A percentile compares a stretch with the other conserved stretches of the same genome.
These are phyloP conservation scores for Sabuloglossum arenarium DNA, from an alignment of 495 filamentous ascomycete genomes.

Conservation along the genomic window DNA sequence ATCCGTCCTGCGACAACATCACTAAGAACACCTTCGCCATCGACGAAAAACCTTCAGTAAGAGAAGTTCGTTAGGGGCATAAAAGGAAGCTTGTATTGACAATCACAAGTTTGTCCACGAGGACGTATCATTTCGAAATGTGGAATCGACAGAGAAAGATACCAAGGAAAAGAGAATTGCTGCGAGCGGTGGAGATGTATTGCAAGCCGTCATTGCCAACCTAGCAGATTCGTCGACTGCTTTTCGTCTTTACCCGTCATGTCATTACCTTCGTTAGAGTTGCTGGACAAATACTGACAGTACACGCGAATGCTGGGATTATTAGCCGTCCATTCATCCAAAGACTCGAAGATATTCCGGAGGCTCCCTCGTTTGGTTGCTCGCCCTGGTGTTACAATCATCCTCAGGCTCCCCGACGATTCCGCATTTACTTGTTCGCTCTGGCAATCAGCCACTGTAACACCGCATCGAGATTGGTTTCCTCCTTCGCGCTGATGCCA, in stretches of 20 bases:
- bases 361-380: background rate
- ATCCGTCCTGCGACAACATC: background rate
- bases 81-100: background rate
- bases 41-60: background rate
- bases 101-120: background rate
- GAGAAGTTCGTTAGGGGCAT: conserved; percentile 1
- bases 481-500: conserved; percentile 94
- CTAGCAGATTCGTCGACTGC: conserved; percentile 1
- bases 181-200: background rate
- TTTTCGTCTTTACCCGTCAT: conserved; percentile 1
- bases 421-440: conserved; percentile 34
- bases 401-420: background rate
- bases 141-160: background rate
- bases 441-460: conserved; percentile 90
- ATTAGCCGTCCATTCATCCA: background rate
- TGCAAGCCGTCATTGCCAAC: background rate
- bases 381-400: background rate
- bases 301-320: background rate
- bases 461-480: conserved; percentile 94
- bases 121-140: background rate
- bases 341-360: background rate
- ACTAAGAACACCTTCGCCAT: background rate
- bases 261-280: background rate
- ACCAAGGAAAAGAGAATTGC: background rate
- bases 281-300: background rate